A percentile compares a stretch with the other conserved stretches of the same genome.
These are phyloP conservation scores for Cordyceps cateniannulata DNA, from an alignment of 2,329 filamentous ascomycete species.

Conservation along the genomic window DNA sequence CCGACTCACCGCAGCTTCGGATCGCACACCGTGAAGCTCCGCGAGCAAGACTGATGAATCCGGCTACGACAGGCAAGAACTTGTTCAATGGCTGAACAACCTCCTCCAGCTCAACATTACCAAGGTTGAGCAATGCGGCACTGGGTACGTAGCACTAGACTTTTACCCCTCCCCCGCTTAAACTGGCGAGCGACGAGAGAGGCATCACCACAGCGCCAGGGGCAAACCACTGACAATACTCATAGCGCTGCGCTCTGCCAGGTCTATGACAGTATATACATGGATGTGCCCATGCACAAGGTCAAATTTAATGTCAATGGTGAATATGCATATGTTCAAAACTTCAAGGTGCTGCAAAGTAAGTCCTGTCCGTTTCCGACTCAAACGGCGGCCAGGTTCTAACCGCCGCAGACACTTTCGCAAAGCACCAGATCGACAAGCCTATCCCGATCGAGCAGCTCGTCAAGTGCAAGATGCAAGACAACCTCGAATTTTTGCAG, in stretches of 20 bases:
- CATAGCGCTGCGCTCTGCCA: conserved; percentile 91
- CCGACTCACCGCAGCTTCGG: conserved; percentile 2
- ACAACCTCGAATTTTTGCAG: conserved; percentile 98
- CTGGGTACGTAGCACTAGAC: conserved; percentile 60
- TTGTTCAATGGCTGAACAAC: conserved; percentile 94
- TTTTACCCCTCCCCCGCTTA: conserved; percentile 17
- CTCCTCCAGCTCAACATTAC: conserved; percentile 96
- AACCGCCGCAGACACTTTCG: conserved; percentile 60
- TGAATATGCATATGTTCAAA: conserved; percentile 96
- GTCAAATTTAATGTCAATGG: conserved; percentile 98
- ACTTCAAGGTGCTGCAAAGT: conserved; percentile 98
- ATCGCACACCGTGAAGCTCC: background rate
- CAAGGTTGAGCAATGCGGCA: conserved; percentile 98
- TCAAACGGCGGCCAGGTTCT: conserved; percentile 6
- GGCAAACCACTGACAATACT: conserved; percentile 14
- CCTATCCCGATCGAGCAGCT: conserved; percentile 82
- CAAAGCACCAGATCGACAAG: conserved; percentile 81
- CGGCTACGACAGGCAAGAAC: conserved; percentile 67
- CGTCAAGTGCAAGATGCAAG: conserved; percentile 99
- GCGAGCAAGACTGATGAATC: background rate
- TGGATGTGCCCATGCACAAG: conserved; percentile 86
- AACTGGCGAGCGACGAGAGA: conserved; percentile 6
- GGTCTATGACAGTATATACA: conserved; percentile 96
- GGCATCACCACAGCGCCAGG: background rate
- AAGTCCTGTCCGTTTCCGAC: conserved; percentile 27